These are phyloP conservation scores for Trypanosoma boissoni DNA, from an alignment of 208 protist genomes.

Conservation along the genomic window DNA sequence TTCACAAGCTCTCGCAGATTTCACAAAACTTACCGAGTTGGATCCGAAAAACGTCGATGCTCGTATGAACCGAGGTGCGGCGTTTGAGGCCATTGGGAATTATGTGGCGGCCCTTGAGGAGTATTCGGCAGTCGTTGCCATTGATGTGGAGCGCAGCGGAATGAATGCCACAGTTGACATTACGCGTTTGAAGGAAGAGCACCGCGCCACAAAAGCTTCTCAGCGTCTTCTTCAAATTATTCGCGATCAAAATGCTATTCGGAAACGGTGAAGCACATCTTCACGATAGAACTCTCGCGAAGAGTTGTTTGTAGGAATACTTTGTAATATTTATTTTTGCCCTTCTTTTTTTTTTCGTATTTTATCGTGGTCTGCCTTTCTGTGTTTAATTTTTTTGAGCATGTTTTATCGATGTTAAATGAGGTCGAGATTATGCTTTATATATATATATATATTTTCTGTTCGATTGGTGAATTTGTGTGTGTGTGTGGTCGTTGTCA, in stretches of 20 bases:
- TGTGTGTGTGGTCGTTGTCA: too few species aligned
- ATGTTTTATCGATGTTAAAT: not conserved
- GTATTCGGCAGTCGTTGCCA: slow-evolving; percentile 50
- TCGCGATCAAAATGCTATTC: not conserved
- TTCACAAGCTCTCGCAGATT: slow-evolving; percentile 50
- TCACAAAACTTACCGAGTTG: slow-evolving; percentile 40
- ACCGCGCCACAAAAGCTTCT: slow-evolving; percentile 19
- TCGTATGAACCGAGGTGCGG: slow-evolving; percentile 82
- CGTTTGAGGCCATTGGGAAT: slow-evolving; percentile 49
- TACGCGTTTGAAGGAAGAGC: slow-evolving; percentile 10
- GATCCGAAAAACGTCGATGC: slow-evolving; percentile 75
- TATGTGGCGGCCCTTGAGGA: slow-evolving; percentile 58
- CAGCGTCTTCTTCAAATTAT: slow-evolving; percentile 7
- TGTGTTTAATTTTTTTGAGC: not conserved
- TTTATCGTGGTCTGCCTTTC: not conserved
- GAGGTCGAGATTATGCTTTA: too few species aligned
- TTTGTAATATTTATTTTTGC: slow-evolving; percentile 1
- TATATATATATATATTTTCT: too few species aligned
- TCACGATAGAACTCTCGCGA: too few species aligned
- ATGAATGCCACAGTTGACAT: not conserved
- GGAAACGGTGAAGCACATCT: not conserved
- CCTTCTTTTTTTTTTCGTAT: not conserved
- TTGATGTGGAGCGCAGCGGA: slow-evolving; percentile 32
- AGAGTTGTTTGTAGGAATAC: not conserved
- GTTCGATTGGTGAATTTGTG: too few species aligned